phyloP scores from a whole-genome alignment of 164 flowering plant genomes.

The Platanus orientalis region DNA sequence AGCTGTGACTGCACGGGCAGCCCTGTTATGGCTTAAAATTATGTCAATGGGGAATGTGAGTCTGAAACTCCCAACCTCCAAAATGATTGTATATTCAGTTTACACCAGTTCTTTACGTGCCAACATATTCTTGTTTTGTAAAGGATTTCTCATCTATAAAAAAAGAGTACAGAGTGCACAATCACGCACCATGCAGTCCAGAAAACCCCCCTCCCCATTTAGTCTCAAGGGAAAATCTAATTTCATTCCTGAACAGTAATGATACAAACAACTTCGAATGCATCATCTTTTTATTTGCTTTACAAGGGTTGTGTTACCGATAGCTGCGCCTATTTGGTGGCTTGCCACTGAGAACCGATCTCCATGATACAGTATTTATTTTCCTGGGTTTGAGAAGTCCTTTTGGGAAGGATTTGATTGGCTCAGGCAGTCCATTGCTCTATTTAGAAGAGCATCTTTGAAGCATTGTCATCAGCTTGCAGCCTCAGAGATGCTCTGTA shows the following conservation, averaged over 20 bases:
- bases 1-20: constrained; percentile 59
- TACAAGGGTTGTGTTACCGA: constrained; percentile 6
- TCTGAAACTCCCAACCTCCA: constrained; percentile 38
- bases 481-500: constrained; percentile 89
- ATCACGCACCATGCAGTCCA: too few species aligned
- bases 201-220: too few species aligned
- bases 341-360: background rate
- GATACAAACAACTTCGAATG: constrained; percentile 4
- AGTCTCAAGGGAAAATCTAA: background rate
- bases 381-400: constrained; percentile 5
- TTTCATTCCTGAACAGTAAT: background rate
- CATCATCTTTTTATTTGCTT: background rate
- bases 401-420: background rate
- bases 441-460: background rate
- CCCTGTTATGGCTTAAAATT: constrained; percentile 82
- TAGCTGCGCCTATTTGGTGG: background rate
- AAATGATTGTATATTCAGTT: constrained; percentile 9
- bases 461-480: constrained; percentile 29
- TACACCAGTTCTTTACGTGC: background rate
- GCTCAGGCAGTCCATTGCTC: background rate
- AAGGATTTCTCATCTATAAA: too few species aligned
- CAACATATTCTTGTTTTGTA: too few species aligned
- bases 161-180: too few species aligned
- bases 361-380: background rate
- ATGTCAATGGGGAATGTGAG: constrained; percentile 70